Conservation (phyloP, 805 yeast species). For the Vanderwaltozyma tropicalis region DNA sequence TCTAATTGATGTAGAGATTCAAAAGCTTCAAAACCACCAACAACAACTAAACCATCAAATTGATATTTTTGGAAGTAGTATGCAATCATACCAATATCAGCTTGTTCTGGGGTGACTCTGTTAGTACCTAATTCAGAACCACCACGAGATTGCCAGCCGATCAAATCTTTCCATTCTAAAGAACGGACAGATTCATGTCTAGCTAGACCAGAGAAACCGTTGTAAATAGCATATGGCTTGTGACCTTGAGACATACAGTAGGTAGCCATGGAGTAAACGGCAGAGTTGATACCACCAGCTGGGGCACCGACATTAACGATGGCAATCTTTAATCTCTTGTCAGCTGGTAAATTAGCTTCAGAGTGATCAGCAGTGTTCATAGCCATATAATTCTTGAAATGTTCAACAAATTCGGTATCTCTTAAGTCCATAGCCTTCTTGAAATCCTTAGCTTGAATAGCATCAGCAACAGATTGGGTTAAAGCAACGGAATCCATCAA, state of each 20-base stretch:
- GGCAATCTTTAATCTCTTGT: conserved; percentile 51
- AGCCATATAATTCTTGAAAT: conserved; percentile 50
- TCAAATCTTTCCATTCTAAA: conserved; percentile 58
- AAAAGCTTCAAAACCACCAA: conserved; percentile 79
- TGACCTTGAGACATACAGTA: conserved; percentile 72
- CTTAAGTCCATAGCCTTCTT: conserved; percentile 60
- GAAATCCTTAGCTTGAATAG: conserved; percentile 56
- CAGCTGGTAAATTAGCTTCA: conserved; percentile 46
- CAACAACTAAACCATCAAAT: conserved; percentile 60
- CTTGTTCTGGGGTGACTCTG: conserved; percentile 54
- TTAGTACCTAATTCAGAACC: conserved; percentile 81
- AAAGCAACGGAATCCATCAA: conserved; percentile 62
- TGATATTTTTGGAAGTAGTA: conserved; percentile 58
- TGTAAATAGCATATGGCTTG: conserved; percentile 56
- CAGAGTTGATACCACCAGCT: conserved; percentile 67
- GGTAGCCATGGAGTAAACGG: conserved; percentile 64
- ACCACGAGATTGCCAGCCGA: conserved; percentile 64
- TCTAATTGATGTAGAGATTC: conserved; percentile 60
- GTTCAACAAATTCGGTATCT: conserved; percentile 61
- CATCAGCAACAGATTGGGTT: conserved; percentile 63
- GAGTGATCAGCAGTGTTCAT: conserved; percentile 59
- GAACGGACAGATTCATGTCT: conserved; percentile 51
- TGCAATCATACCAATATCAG: conserved; percentile 61
- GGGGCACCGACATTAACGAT: conserved; percentile 74
- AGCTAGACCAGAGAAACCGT: conserved; percentile 65